Evolutionary conservation across 768 basidiomycete species (phyloP), one percentile per base, ranked within the genome.

Genomic region (Termitomyces sp.): DNA sequence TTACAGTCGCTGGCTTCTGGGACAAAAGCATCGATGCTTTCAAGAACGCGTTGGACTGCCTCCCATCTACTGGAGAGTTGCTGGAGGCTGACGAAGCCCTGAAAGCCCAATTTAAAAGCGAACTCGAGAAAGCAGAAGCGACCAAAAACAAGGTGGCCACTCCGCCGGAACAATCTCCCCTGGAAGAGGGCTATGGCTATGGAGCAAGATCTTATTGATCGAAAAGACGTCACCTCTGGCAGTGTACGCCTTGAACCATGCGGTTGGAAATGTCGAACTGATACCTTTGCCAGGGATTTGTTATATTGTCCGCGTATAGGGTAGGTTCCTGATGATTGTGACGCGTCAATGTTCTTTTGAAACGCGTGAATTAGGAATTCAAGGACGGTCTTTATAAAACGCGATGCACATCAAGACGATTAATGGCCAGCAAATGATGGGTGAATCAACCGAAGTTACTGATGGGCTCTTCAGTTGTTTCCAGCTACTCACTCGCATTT

Each of bases 101-200:
- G 45, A 72, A 70, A 47, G 59, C 62, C 2, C 74, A 77, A 58
- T 77, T 75, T 51, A 54, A 65, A 8, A 64, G 64, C 0, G 65
- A 67, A 10, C 56, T 75, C 9, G 62, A 67, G 35, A 68, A 68
- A 38, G 67, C 67, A 7, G 56, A 68, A 53, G 56, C 48, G 12
- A 59, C 32, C 21, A 32, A 35, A 27, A 34, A 27, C 21, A 25
- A 23, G 21, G 16, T n/a, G 11, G 16, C 29, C 35, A 38, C 51
- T 35, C 4, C 16, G 23, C 23, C 27, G 23, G 34, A 41, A 45
- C 4, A 51, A 65, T 17, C 52, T 68, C 49, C 69, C 72, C 4
- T 72, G 70, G 72, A 58, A 61, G 21, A 62, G 66, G 42, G 71
- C 70, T 3, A 54, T 65, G 44, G 65, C 63, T 12, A 60, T 63